Base-by-base conservation (phyloP, 208 protist genomes). In the Wallacemonas rigidus region DNA sequence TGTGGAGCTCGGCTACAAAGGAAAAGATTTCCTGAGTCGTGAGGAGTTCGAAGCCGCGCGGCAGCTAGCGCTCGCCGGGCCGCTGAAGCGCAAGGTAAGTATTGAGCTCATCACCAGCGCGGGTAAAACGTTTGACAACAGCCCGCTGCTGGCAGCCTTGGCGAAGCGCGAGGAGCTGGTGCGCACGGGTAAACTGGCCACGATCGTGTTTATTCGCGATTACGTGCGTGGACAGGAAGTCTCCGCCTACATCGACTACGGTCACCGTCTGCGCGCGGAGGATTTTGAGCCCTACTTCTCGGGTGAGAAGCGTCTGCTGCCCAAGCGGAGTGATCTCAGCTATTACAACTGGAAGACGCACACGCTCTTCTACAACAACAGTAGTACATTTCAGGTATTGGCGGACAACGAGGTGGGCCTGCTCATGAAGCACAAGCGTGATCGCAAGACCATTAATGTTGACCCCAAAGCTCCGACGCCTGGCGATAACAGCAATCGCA, bases 301-400 rank as follows among this genome's bases (percentile, higher is more conserved):
- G 17, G 76, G 83, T 38, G 81, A 89, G 56, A 97, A 97, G 76
- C 86, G 86, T 48, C 74, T 99, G 47, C 74, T 98, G 67, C 98
- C 98, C n/a, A 89, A 90, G 62, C 91, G 97, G 0, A 96, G 96
- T 17, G 98, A 99, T 77, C 83, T 99, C 9, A 98, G 89, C 69
- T 99, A 98, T 79, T 99, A 98, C 83, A 99, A 99, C 92, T 99
- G 98, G 98, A 98, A 99, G 77, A 99, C 97, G 35, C 95, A 98
- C 80, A 97, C 93, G 7, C 80, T 97, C 39, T 95, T 91, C 73
- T 97, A 97, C 81, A 98, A 98, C 84, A 94, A 96, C 83, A 91
- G 89, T 58, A 58, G 78, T 6, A 98, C 98, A 43, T 99, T 99
- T 76, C 98, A 99, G 77, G 97, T 99, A 40, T 90, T 99, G 14